Conservation (phyloP, 441 rosid genomes). For the Jatropha multifida region DNA sequence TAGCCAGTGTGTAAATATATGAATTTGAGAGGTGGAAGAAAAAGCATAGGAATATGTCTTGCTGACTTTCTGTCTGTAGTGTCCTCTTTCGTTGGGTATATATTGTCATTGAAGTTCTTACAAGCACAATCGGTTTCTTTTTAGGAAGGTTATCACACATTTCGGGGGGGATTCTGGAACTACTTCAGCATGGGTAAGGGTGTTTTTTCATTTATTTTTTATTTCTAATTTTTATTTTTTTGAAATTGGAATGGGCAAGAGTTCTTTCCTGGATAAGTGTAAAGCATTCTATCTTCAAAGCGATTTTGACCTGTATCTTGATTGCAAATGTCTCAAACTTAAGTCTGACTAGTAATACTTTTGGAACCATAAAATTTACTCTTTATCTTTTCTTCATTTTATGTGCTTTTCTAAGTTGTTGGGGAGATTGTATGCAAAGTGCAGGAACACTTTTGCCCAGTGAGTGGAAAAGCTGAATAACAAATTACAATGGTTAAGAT, state of each 20-base stretch:
- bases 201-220: too few relatives aligned
- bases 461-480: slow-evolving; percentile 1
- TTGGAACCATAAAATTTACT: neutral
- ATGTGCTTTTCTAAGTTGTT: neutral
- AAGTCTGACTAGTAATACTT: neutral
- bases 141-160: slow-evolving; percentile 89
- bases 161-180: slow-evolving; percentile 96
- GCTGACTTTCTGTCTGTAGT: neutral
- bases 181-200: slow-evolving; percentile 86
- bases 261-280: neutral
- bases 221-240: too few relatives aligned
- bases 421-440: too few relatives aligned
- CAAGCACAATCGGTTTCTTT: slow-evolving; percentile 17
- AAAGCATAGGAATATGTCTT: neutral
- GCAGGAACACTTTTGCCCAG: neutral
- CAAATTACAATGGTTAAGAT: neutral
- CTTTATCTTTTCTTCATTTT: neutral
- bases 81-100: neutral
- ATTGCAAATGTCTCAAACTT: neutral
- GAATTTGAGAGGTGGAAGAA: neutral
- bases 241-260: slow-evolving; percentile 51
- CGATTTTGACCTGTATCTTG: neutral
- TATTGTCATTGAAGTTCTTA: slow-evolving; percentile 9
- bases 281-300: neutral
- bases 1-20: neutral